Conservation (phyloP, 2,329 filamentous ascomycete genomes). For the Aureobasidium sp. region DNA sequence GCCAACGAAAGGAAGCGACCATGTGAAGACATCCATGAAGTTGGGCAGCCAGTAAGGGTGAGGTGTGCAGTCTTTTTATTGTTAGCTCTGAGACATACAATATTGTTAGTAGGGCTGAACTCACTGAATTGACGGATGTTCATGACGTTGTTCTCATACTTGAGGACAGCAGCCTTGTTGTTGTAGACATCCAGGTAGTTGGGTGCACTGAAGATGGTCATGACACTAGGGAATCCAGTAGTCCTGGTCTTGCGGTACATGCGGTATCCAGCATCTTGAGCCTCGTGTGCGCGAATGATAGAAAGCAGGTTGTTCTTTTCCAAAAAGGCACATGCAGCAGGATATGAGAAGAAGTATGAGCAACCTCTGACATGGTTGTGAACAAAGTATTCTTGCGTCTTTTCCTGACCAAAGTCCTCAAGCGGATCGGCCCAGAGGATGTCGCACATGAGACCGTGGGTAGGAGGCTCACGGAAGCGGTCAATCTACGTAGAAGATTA, state of each 20-base stretch:
- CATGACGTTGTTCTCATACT: constrained; percentile 99
- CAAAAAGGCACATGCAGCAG: constrained; percentile 90
- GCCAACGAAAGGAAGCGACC: constrained; percentile 96
- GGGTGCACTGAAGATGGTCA: constrained; percentile 99
- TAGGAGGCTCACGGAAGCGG: constrained; percentile 94
- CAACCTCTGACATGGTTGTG: constrained; percentile 98
- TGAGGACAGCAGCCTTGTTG: constrained; percentile 97
- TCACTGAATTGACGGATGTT: constrained; percentile 93
- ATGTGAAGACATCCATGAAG: constrained; percentile 99
- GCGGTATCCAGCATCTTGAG: constrained; percentile 94
- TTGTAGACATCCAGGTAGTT: constrained; percentile 99
- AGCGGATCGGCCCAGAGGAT: constrained; percentile 98
- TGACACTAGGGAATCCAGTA: constrained; percentile 96
- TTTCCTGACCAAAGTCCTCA: constrained; percentile 98
- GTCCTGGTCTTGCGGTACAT: constrained; percentile 99
- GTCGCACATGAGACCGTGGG: constrained; percentile 97
- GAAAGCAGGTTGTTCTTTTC: constrained; percentile 99
- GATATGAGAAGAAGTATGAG: constrained; percentile 99
- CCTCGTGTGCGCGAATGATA: constrained; percentile 94
- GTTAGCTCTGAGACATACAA: background rate
- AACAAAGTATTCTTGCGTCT: constrained; percentile 93
- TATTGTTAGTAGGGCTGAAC: background rate
- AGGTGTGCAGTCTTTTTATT: constrained; percentile 68
- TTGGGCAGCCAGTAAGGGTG: constrained; percentile 99
- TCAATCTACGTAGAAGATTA: constrained; percentile 60